Evolutionary conservation across 1,284 basidiomycete species (phyloP), one percentile per base, ranked within the genome.

Genomic region (Hypsizygus ulmarius): DNA sequence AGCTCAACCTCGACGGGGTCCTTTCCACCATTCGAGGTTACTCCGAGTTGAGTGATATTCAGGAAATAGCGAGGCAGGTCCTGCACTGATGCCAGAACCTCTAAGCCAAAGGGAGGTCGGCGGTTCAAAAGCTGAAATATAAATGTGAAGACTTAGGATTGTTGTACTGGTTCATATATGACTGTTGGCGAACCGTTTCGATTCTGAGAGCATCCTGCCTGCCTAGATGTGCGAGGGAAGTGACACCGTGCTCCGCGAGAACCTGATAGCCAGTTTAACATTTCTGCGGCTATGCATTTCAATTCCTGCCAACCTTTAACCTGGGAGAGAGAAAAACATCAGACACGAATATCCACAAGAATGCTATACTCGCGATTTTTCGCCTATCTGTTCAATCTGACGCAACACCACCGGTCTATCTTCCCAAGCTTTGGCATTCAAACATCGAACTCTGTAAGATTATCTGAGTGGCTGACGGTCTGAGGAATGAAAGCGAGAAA

Each of bases 401-500:
- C 84, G 78, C 47, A 93, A 71, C 11, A 91, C 86, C 15, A 83
- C 71, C 10, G 90, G 85, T 30, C 89, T 73, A 59, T 90, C 88
- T 58, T 93, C 90, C 90, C 90, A 93, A 39, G 87, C 82, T 59
- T 84, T 91, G 9, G 87, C 88, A 47, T 72, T 78, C 35, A 93
- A 63, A 58, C 84, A 87, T 27, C 88, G 78, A 38, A 84, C 64
- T 37, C 89, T 91, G 39, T 25, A 34, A 28, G 27, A 36, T 18
- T 43, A 15, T 11, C 12, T 52, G 25, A 49, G 5, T 39, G 38
- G 39, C 16, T 56, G 19, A 60, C 49, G 49, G 35, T 30, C 25
- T 39, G 35, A 18, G 30, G 30, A 11, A 51, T 49, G 32, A 38
- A 38, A 42, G 7, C 12, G 33, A 27, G 39, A 15, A 21, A 64